Base-by-base conservation (phyloP, 2,329 filamentous ascomycete species). In the Cylindrodendrum hubeiense region DNA sequence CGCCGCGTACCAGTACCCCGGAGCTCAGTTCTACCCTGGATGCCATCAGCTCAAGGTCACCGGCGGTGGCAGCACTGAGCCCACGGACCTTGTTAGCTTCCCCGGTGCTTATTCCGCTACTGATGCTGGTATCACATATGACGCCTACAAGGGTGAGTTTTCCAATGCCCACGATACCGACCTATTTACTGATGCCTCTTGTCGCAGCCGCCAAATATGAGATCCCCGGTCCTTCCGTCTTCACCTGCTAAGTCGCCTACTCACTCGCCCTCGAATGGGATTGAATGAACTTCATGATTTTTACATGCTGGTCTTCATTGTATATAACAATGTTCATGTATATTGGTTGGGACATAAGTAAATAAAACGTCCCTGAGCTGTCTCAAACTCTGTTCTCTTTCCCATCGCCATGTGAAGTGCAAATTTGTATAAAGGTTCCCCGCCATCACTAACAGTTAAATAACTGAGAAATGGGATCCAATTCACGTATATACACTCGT, bases 11-110 rank as follows among this genome's bases (percentile, higher is more conserved):
- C 47, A 74, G 5, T 86, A 87, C 69, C 85, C 85, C 0, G 86
- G 86, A 19, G 85, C 83, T 1, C 86, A 89, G 70, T 84, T 87
- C 75, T 89, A 89, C 71, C 86, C 86, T 0, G 85, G 84, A 8
- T 89, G 86, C 77, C 86, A 88, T 74, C 86, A 88, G 75, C 80
- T 89, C 24, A 79, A 87, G 72, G 83, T 89, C 22, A 83, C 82
- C 1, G 85, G 86, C 17, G 78, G 81, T 22, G 85, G 85, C 7
- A 82, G 73, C 53, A 82, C 80, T 8, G 78, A 75, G 1, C 82
- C 83, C 1, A 73, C 76, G 4, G 72, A 72, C 46, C 75, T 85
- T 39, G 86, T 88, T 17, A 70, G 80, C 2, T 86, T 88, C 76
- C 86, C 86, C 0, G 86, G 86, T 7, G 86, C 84, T 1, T 88